A percentile compares a stretch with the other conserved stretches of the same genome.
Evolutionary conservation across 805 yeast species (phyloP).

Genomic region (Schwanniomyces occidentalis): DNA sequence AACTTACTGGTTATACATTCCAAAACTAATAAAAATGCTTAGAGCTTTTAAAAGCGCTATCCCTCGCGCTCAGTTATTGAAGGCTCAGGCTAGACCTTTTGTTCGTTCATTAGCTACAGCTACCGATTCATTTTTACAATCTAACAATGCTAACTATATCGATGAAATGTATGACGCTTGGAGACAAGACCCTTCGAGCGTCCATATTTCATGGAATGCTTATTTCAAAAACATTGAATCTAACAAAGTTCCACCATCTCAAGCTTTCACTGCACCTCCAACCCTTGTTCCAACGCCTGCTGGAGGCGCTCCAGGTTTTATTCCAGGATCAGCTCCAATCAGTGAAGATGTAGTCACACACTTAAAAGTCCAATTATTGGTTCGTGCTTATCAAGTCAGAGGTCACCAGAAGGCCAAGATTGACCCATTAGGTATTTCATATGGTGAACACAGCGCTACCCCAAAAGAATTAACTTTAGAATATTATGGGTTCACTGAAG

Average conservation of each 20-base stretch:
- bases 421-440: conserved; percentile 92
- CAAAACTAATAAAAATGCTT: conserved; percentile 27
- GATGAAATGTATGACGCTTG: conserved; percentile 98
- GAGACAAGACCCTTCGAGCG: conserved; percentile 86
- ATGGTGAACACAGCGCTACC: conserved; percentile 63
- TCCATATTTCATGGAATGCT: conserved; percentile 96
- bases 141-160: conserved; percentile 85
- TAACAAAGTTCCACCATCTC: conserved; percentile 64
- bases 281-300: conserved; percentile 79
- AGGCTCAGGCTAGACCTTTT: conserved; percentile 22
- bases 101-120: conserved; percentile 36
- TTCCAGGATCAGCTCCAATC: conserved; percentile 52
- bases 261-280: conserved; percentile 91
- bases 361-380: conserved; percentile 92
- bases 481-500: conserved; percentile 86
- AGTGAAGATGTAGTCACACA: conserved; percentile 76
- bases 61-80: conserved; percentile 35
- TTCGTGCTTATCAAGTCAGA: conserved; percentile 97
- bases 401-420: conserved; percentile 95
- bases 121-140: conserved; percentile 75
- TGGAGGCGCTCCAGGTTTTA: conserved; percentile 68
- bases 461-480: conserved; percentile 92
- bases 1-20: background rate
- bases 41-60: conserved; percentile 42
- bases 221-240: conserved; percentile 89